A percentile compares a stretch with the other conserved stretches of the same genome.
Evolutionary conservation across 2,329 filamentous ascomycete genomes (phyloP).

Genomic region (Pseudogymnoascus sp.): DNA sequence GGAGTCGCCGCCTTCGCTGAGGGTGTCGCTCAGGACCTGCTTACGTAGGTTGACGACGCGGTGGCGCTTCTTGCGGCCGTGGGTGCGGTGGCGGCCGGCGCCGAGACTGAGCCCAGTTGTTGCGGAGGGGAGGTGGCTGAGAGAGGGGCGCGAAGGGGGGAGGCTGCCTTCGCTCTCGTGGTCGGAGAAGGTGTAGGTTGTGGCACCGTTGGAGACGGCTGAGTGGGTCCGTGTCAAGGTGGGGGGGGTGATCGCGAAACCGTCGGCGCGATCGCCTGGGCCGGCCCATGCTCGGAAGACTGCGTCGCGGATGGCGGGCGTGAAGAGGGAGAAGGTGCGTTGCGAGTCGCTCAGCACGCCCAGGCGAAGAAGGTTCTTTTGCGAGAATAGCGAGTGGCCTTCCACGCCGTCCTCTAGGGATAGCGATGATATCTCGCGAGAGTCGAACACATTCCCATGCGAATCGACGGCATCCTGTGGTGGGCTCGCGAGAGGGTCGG

Average conservation of each 20-base stretch:
- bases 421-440: conserved; percentile 66
- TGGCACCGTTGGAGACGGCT: conserved; percentile 45
- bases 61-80: conserved; percentile 71
- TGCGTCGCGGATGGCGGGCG: conserved; percentile 79
- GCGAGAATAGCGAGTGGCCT: conserved; percentile 83
- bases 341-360: conserved; percentile 81
- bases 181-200: conserved; percentile 68
- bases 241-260: conserved; percentile 28
- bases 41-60: conserved; percentile 74
- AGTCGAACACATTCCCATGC: conserved; percentile 67
- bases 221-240: conserved; percentile 57
- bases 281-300: conserved; percentile 91
- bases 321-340: conserved; percentile 83
- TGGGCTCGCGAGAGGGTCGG: conserved; percentile 75
- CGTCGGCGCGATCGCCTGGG: conserved; percentile 53
- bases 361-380: conserved; percentile 82
- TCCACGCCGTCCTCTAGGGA: conserved; percentile 74
- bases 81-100: conserved; percentile 50
- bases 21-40: conserved; percentile 44
- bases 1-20: conserved; percentile 43
- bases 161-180: conserved; percentile 52
- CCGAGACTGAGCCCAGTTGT: conserved; percentile 57
- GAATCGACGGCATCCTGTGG: conserved; percentile 76
- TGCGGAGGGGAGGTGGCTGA: conserved; percentile 54
- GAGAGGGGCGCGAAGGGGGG: conserved; percentile 59